phyloP scores from a whole-genome alignment of 441 rosid species.

The Hura crepitans region DNA sequence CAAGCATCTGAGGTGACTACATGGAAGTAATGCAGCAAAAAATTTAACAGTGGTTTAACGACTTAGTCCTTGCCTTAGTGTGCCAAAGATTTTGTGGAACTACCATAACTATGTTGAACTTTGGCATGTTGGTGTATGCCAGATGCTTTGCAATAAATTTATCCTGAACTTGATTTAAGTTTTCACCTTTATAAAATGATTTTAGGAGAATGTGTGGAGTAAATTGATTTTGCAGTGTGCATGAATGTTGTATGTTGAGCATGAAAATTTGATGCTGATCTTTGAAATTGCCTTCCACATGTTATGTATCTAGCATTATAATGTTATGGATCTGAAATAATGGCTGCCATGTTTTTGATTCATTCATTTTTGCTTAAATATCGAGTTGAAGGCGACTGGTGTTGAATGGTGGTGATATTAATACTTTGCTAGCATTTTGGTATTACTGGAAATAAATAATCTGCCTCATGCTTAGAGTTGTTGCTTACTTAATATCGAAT shows the following conservation, averaged over 20 bases:
- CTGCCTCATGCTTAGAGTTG: not conserved
- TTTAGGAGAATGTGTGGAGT: not conserved
- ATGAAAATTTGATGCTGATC: not conserved
- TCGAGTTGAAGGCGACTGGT: not conserved
- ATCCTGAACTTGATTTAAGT: not conserved
- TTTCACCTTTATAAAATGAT: not conserved
- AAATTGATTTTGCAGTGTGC: not conserved
- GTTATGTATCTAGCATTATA: not conserved
- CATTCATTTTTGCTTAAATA: not conserved
- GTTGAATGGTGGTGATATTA: not conserved
- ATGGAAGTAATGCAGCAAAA: not conserved
- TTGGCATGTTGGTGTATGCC: not conserved
- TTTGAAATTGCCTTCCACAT: not conserved
- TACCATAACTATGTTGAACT: not conserved
- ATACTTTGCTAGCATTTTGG: not conserved
- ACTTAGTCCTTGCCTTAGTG: not conserved
- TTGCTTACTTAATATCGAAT: not conserved
- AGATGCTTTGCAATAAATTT: not conserved
- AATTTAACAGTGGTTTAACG: not conserved
- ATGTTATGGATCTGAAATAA: conserved; percentile 1
- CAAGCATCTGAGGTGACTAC: not conserved
- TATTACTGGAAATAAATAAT: not conserved
- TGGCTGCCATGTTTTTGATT: not conserved
- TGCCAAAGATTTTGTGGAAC: not conserved
- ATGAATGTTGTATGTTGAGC: not conserved